A percentile compares a stretch with the other conserved stretches of the same genome.
phyloP scores from a whole-genome alignment of 106 monocot species.

The Alisma plantagoaquatica region DNA sequence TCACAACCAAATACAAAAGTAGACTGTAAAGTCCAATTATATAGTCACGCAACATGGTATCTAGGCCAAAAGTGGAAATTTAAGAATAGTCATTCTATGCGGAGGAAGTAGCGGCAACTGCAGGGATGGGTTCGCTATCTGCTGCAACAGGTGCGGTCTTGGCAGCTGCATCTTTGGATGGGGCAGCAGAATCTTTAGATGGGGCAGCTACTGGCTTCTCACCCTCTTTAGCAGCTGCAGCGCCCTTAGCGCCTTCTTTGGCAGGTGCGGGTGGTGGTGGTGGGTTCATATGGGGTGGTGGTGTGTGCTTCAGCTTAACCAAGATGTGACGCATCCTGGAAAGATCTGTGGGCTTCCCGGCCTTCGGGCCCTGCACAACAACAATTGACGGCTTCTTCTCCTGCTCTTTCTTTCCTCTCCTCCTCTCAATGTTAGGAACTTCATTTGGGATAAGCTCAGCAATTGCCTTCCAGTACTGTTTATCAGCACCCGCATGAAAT shows the following conservation, averaged over 20 bases:
- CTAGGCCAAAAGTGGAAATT: no score
- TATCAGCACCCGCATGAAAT: conserved; percentile 58
- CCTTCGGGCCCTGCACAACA: conserved; percentile 66
- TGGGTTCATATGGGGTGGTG: conserved; percentile 65
- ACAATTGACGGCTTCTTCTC: conserved; percentile 48
- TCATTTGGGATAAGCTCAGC: conserved; percentile 58
- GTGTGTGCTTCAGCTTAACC: conserved; percentile 56
- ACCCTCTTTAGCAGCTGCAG: conserved; percentile 10
- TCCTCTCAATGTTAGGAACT: conserved; percentile 55
- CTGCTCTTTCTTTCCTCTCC: conserved; percentile 47
- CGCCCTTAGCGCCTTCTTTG: conserved; percentile 27
- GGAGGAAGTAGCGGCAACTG: no score
- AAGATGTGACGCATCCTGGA: conserved; percentile 60
- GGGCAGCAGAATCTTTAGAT: neutral
- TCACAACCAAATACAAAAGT: no score
- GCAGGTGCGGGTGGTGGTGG: conserved; percentile 33
- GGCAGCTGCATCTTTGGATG: neutral
- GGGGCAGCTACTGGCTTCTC: conserved; percentile 15
- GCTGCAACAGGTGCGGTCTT: no score
- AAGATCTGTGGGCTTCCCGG: conserved; percentile 66
- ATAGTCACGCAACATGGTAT: no score
- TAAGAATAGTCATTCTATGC: no score
- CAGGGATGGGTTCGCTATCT: no score
- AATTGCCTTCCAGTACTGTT: conserved; percentile 81
- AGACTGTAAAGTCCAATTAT: no score